A percentile compares a stretch with the other conserved stretches of the same genome.
Evolutionary conservation across 2,329 filamentous ascomycete species (phyloP).

Genomic region (Fusarium newnesense): DNA sequence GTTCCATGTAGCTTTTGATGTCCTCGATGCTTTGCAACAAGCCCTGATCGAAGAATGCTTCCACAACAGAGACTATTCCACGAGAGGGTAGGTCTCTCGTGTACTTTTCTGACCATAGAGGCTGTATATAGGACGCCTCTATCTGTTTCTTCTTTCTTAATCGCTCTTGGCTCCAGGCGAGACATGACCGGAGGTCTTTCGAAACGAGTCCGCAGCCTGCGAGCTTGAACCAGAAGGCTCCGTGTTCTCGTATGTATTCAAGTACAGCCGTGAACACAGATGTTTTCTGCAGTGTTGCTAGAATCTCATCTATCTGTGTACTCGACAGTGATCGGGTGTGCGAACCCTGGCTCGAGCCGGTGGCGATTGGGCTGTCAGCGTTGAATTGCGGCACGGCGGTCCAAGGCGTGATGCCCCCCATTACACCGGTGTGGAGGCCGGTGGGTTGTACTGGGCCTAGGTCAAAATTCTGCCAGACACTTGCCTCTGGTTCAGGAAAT

Average conservation of each 20-base stretch:
- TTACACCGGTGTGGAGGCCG: not conserved
- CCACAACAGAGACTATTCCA: conserved; percentile 8
- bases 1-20: conserved; percentile 16
- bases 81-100: not conserved
- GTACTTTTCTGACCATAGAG: accelerated
- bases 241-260: not conserved
- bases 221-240: not conserved
- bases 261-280: not conserved
- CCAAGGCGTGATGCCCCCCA: accelerated
- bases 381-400: not conserved
- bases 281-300: not conserved
- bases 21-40: conserved; percentile 15
- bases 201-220: not conserved
- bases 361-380: accelerated
- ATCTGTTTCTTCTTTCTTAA: not conserved
- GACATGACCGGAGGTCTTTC: not conserved
- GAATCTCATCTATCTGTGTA: accelerated
- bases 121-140: not conserved
- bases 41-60: conserved; percentile 22
- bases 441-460: not conserved
- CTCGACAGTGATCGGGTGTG: accelerated
- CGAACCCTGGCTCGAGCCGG: accelerated
- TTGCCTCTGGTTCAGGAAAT: accelerated
- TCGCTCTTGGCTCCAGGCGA: not conserved
- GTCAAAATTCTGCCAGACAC: not conserved